phyloP scores from a whole-genome alignment of 495 filamentous ascomycete species.

The Talaromyces thailandensis region DNA sequence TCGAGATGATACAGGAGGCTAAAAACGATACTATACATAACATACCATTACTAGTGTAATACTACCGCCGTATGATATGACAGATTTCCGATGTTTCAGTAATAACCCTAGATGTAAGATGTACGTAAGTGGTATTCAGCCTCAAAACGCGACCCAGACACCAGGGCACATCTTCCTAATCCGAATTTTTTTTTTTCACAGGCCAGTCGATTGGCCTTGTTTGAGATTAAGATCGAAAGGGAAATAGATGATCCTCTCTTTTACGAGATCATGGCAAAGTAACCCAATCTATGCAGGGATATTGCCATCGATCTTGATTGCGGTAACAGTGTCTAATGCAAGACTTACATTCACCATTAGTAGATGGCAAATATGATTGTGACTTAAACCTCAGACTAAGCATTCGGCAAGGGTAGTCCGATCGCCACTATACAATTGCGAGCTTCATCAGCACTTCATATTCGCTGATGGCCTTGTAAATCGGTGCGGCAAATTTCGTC shows the following conservation, averaged over 20 bases:
- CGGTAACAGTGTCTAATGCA: neutral
- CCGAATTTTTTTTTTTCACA: neutral
- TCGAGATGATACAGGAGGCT: neutral
- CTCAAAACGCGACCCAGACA: neutral
- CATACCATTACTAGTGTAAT: neutral
- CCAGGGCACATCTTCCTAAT: neutral
- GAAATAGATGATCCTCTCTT: neutral
- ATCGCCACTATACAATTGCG: neutral
- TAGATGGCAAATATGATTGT: neutral
- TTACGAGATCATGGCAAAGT: neutral
- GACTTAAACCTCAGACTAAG: neutral
- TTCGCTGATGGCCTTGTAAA: neutral
- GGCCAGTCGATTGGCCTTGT: neutral
- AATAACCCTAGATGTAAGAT: neutral
- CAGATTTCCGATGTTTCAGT: neutral
- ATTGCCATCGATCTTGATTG: neutral
- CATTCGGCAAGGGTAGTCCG: neutral
- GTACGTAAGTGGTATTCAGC: neutral
- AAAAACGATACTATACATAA: neutral
- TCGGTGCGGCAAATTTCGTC: neutral
- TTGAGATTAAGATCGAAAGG: neutral
- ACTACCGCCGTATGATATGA: neutral
- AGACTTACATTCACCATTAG: neutral
- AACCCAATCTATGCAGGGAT: neutral
- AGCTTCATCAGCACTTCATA: neutral